phyloP scores from a whole-genome alignment of 495 filamentous ascomycete genomes.

The Penicillium robsamsonii region DNA sequence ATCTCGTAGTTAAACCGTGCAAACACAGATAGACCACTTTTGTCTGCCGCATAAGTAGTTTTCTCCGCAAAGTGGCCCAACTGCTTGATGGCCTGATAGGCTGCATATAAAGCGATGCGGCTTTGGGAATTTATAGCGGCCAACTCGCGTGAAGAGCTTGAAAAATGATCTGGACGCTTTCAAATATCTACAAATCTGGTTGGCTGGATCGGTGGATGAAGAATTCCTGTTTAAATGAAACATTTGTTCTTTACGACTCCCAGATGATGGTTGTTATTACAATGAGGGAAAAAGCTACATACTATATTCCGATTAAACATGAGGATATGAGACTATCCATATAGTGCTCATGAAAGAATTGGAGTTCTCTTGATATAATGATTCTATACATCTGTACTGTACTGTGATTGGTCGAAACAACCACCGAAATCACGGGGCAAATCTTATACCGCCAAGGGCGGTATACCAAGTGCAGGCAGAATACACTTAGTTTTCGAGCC shows the following conservation, averaged over 20 bases:
- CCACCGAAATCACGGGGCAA: slow-evolving; percentile 3
- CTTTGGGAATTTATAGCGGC: too few relatives aligned
- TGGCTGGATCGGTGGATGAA: too few relatives aligned
- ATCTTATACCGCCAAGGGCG: slow-evolving; percentile 14
- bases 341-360: neutral
- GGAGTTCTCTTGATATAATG: neutral
- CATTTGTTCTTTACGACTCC: neutral
- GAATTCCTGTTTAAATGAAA: too few relatives aligned
- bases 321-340: neutral
- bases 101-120: too few relatives aligned
- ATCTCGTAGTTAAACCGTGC: too few relatives aligned
- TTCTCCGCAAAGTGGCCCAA: too few relatives aligned
- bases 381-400: neutral
- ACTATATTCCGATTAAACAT: neutral
- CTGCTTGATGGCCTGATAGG: too few relatives aligned
- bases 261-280: neutral
- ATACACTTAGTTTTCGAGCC: slow-evolving; percentile 22
- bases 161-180: too few relatives aligned
- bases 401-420: neutral
- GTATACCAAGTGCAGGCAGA: slow-evolving; percentile 15
- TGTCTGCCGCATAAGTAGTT: too few relatives aligned
- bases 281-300: neutral
- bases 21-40: too few relatives aligned
- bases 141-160: too few relatives aligned
- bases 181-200: too few relatives aligned